Evolutionary conservation across 306 rosid species (phyloP), one percentile per base, ranked within the genome.

Genomic region (Malus orientalis): DNA sequence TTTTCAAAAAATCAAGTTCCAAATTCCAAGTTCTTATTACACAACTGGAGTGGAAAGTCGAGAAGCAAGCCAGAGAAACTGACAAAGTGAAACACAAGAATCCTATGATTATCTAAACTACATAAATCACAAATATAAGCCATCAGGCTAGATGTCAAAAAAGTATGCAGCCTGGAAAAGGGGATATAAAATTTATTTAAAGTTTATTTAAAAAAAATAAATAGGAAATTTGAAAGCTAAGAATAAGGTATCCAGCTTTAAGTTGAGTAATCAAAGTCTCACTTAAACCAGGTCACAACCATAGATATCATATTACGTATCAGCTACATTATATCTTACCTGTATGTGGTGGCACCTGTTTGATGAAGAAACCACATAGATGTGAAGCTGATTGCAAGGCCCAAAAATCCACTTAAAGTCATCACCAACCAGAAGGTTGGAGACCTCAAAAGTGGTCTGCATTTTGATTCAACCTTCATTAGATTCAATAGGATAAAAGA

Each of bases 281-380:
- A 45, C 12, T 22, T 5, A 27, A 60, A 15, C 22, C 38, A 66
- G 22, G 73, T 30, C 11, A 49, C 70, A 57, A 20, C 25, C 15
- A 74, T 23, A 74, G 45, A 59, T 69, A 68, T 20, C 30, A 59
- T 25, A 11, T 45, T 3, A 27, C 29, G 67, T 30, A 69, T 23
- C 27, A 62, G 32, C n/a, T 76, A 63, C 78, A 71, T 27, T 59
- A 62, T 36, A 78, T 71, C 75, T 74, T 65, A 96, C 99, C 98
- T 92, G 89, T 96, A 96, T 23, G 99, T 96, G 60, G 99, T 92
- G 65, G 99, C 99, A 70, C 99, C 90, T 11, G 99, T 96, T 83
- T 96, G 97, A 85, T 89, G 98, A 87, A 92, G 98, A 89, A 96
- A 96, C 99, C 99, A 92, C 99, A 96, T 91, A 27, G 99, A 96